Percentiles rank a stretch among this genome's conserved stretches.
These are phyloP conservation scores for Moniliella sp. DNA, from an alignment of 1,284 basidiomycete species.

Conservation along the genomic window DNA sequence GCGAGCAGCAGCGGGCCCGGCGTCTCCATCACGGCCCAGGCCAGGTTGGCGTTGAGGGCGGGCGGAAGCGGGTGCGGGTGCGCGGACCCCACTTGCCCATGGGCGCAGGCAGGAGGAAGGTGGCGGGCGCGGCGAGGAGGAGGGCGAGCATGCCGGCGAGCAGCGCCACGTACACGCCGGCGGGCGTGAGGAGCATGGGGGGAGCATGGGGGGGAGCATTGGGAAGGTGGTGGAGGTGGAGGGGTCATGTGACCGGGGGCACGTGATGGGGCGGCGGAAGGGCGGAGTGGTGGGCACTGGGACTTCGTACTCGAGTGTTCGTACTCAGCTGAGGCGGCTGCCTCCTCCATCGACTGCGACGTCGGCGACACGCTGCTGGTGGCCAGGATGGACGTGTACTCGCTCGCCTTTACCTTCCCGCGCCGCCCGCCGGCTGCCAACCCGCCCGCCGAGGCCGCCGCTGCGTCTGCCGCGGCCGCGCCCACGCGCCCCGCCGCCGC, in stretches of 20 bases:
- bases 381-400: not conserved
- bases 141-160: not conserved
- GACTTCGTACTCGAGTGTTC: too few relatives aligned
- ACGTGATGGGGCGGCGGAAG: too few relatives aligned
- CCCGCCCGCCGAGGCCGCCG: too few relatives aligned
- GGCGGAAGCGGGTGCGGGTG: not conserved
- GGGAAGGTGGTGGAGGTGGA: too few relatives aligned
- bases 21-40: conserved; percentile 69
- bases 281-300: too few relatives aligned
- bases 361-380: not conserved
- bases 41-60: conserved; percentile 35
- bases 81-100: not conserved
- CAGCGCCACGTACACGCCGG: not conserved
- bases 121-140: not conserved
- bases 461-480: too few relatives aligned
- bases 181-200: not conserved
- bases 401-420: not conserved
- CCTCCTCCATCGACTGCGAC: too few relatives aligned
- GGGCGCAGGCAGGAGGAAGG: not conserved
- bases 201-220: too few relatives aligned
- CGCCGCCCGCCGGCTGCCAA: too few relatives aligned
- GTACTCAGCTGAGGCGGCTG: too few relatives aligned
- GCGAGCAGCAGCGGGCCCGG: conserved; percentile 48
- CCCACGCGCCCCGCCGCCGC: too few relatives aligned
- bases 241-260: too few relatives aligned